phyloP scores from a whole-genome alignment of 805 yeast genomes.

The Starmerella sirachaensis region DNA sequence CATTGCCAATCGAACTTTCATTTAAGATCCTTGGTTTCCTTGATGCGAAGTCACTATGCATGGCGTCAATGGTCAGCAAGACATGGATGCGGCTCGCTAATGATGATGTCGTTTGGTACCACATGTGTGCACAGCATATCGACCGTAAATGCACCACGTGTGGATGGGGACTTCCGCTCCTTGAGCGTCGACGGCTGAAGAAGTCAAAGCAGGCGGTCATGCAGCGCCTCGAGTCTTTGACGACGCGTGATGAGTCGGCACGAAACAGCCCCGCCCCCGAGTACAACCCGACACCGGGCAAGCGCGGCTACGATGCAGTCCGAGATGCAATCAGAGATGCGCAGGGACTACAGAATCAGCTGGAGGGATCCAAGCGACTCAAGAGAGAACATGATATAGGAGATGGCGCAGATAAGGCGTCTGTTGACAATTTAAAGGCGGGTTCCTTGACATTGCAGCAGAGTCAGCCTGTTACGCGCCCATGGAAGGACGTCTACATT shows the following conservation, averaged over 20 bases:
- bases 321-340: too few species aligned
- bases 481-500: constrained; percentile 91
- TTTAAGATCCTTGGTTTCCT: constrained; percentile 75
- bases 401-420: too few species aligned
- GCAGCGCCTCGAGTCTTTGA: constrained; percentile 21
- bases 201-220: constrained; percentile 26
- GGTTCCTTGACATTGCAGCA: not conserved
- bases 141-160: constrained; percentile 95
- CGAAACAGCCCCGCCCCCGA: not conserved
- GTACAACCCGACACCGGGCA: not conserved
- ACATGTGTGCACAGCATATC: constrained; percentile 96
- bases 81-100: constrained; percentile 86
- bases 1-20: constrained; percentile 76
- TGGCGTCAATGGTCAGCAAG: constrained; percentile 83
- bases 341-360: not conserved
- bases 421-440: not conserved
- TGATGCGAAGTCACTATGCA: constrained; percentile 87
- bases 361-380: not conserved
- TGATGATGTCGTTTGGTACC: constrained; percentile 95
- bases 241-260: not conserved
- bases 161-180: constrained; percentile 95
- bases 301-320: not conserved
- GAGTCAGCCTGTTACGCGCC: constrained; percentile 38
- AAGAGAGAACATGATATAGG: too few species aligned
- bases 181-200: constrained; percentile 55